phyloP scores from a whole-genome alignment of 371 early-diverging fungal genomes.

The Massospora cicadina region DNA sequence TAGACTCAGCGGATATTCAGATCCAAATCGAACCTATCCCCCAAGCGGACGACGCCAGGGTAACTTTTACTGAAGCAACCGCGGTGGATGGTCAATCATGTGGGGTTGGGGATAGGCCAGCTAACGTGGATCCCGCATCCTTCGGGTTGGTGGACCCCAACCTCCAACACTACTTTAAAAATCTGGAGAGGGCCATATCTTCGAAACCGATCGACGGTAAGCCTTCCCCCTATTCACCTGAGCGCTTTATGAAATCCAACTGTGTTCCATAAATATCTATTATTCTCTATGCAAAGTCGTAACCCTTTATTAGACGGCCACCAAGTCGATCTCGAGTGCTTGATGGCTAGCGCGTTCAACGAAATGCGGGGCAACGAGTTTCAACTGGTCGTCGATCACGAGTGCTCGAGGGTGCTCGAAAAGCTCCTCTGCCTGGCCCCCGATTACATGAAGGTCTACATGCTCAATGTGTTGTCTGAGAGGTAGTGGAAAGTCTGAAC shows the following conservation, averaged over 20 bases:
- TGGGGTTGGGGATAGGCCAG: neutral
- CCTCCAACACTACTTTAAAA: constrained; percentile 47
- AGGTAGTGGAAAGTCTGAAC: neutral
- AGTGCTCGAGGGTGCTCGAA: constrained; percentile 60
- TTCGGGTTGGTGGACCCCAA: constrained; percentile 48
- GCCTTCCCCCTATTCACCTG: neutral
- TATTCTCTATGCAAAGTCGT: too few species aligned
- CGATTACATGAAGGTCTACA: constrained; percentile 14
- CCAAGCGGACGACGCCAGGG: neutral
- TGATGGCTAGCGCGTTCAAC: constrained; percentile 54
- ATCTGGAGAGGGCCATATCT: constrained; percentile 50
- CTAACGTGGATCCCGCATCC: constrained; percentile 20
- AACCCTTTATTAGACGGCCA: neutral
- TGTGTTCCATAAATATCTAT: too few species aligned
- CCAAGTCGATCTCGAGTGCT: constrained; percentile 36
- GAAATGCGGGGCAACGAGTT: constrained; percentile 64
- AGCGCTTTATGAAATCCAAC: too few species aligned
- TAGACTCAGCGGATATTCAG: neutral
- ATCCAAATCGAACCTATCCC: too few species aligned
- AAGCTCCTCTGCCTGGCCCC: constrained; percentile 52
- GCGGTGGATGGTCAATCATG: neutral
- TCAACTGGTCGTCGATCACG: constrained; percentile 48
- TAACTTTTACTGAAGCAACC: neutral
- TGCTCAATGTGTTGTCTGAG: neutral
- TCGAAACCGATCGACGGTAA: constrained; percentile 48